A percentile compares a stretch with the other conserved stretches of the same genome.
phyloP scores from a whole-genome alignment of 257 asterid genomes.

The Ehretia macrophylla region DNA sequence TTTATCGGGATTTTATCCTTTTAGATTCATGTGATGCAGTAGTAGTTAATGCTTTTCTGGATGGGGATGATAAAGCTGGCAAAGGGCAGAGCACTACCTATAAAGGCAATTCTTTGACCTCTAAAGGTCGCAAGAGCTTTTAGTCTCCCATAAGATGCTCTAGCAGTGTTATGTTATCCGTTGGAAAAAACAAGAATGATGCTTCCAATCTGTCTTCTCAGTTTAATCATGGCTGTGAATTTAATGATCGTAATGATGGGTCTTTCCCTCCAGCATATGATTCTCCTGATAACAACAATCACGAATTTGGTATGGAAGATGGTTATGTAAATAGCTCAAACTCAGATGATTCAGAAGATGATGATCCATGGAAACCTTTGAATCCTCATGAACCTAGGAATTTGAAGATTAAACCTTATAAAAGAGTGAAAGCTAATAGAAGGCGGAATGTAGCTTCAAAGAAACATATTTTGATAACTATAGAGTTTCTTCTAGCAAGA shows the following conservation, averaged over 20 bases:
- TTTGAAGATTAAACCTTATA: slow-evolving; percentile 73
- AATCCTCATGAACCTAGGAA: slow-evolving; percentile 90
- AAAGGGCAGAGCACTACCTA: slow-evolving; percentile 31
- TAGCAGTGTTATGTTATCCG: slow-evolving; percentile 50
- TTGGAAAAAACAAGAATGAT: slow-evolving; percentile 46
- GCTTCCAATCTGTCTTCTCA: slow-evolving; percentile 32
- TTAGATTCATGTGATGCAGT: slow-evolving; percentile 74
- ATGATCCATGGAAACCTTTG: slow-evolving; percentile 91
- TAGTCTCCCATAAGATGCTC: slow-evolving; percentile 53
- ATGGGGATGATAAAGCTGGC: slow-evolving; percentile 33
- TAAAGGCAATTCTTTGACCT: slow-evolving; percentile 38
- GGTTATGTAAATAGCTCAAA: slow-evolving; percentile 43
- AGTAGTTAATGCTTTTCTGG: slow-evolving; percentile 56
- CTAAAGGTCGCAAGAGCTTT: slow-evolving; percentile 55
- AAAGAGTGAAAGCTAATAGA: slow-evolving; percentile 53
- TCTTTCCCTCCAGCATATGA: slow-evolving; percentile 36
- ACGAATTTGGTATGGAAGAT: slow-evolving; percentile 39
- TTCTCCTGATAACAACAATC: slow-evolving; percentile 32
- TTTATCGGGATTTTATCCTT: slow-evolving; percentile 80
- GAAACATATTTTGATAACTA: slow-evolving; percentile 34
- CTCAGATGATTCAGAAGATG: slow-evolving; percentile 47
- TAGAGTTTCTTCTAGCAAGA: slow-evolving; percentile 78
- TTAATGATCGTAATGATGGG: slow-evolving; percentile 31
- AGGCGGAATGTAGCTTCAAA: slow-evolving; percentile 33
- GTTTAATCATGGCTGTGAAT: slow-evolving; percentile 33